Evolutionary conservation across 371 early-diverging fungal species (phyloP), one percentile per base, ranked within the genome.

Genomic region (Parasitella parasitica): DNA sequence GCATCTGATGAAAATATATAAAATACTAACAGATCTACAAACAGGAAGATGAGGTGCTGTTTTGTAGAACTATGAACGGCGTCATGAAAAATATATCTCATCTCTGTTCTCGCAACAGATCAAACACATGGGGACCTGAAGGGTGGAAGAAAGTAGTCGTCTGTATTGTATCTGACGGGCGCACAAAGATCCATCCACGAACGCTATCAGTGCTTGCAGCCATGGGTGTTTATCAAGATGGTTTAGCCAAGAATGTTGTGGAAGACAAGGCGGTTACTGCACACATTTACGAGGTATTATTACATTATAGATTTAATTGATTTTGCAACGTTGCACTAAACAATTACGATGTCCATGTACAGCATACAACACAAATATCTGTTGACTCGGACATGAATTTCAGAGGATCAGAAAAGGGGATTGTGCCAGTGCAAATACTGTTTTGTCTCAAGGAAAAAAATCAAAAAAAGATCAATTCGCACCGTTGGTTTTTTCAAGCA

Each of bases 401-500:
- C 73, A 84, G 86, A 59, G 89, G 91, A 13, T 86, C 89, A 37
- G 85, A 89, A 59, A 67, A 89, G 57, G 89, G 85, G 24, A 83
- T 90, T 63, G 91, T 94, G 1, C 97, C 97, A 9, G 86, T 91
- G 43, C 97, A 97, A 72, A 87, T 96, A 27, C 65, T 97, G 22
- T 97, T 97, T 67, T 94, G 94, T 64, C 83, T 97, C 41, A 97
- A 97, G 81, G 94, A 95, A 80, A 91, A 90, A 71, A 93, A 91
- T 67, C 86, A 85, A 54, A 93, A 94, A 64, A 91, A 95, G 81
- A 94, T 97, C 78, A 97, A 97, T 75, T 95, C 96, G 8, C 97
- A 97, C 74, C 90, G 96, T 46, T 97, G 97, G 97, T 95, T 96
- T 86, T 95, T 97, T 74, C 94, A 96, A 74, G 96, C 96, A 4